Evolutionary conservation across 116 monocot species (phyloP), one percentile per base, ranked within the genome.

Genomic region (Zostera marina): DNA sequence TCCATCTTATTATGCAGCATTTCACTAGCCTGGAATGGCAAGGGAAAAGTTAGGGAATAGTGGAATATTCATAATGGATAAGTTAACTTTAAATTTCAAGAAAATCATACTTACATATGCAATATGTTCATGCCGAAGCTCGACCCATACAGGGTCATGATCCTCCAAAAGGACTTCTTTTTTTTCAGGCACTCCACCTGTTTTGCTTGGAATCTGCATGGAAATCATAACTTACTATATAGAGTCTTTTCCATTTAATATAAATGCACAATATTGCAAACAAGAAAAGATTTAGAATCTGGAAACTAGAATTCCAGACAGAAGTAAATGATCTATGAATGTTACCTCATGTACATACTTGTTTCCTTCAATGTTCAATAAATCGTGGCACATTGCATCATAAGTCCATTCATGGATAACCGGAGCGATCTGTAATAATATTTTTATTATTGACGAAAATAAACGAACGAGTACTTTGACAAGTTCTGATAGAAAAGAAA

Each of bases 311-410:
- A 32, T 32, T 32, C 32, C 32, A 32, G 32, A 32, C 5, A 32
- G 32, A 32, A 32, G 32, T 5, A 32, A 32, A 32, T 32, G 32
- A 5, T 32, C 5, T 5, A 32, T 32, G 32, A 32, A 32, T 32
- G 32, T 42, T 59, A 87, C 99, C 84, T 91, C 91, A 55, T 84
- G 62, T 39, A 75, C 63, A 66, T 91, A 99, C 63, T 91, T 99
- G 69, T 91, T 99, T 23, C 91, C 99, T 53, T 91, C 90, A 83
- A 99, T 73, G 43, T 73, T 68, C 41, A 99, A 66, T 44, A 99
- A 74, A 78, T 99, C 99, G 81, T 87, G 91, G 68, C 99, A 99
- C 87, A 99, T 99, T 41, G 99, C 99, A 77, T 91, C 99, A 76
- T 99, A 99, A 5, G 91, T 87, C 98, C 99, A 99, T 66, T 99